Evolutionary conservation across 2,329 filamentous ascomycete genomes (phyloP), one percentile per base, ranked within the genome.

Genomic region (Erysiphe pulchra): DNA sequence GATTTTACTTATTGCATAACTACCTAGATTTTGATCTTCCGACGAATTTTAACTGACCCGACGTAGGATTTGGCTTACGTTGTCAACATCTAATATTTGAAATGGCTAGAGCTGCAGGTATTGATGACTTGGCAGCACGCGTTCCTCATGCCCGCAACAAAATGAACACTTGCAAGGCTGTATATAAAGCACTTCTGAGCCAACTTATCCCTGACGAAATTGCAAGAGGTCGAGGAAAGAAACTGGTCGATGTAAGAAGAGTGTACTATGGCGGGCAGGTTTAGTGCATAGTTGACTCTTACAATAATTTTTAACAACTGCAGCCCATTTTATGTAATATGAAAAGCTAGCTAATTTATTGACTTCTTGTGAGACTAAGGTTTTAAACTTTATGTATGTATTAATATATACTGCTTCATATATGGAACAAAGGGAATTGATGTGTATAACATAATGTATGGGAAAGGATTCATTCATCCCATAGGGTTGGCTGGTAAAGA

Each of bases 151-250:
- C 83, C 50, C 75, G 86, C 56, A 95, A 93, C 68, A 84, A 85
- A 54, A 93, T 95, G 85, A 98, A 98, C 67, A 83, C 86, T 16
- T 80, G 93, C 64, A 94, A 94, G 66, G 90, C 90, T 13, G 73
- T 84, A 37, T 82, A 81, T 62, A 62, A 87, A 61, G 87, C 86
- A 5, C 67, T 98, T 50, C 72, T 74, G 61, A 80, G 69, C 65
- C 90, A 98, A 66, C 74, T 74, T 49, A 69, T 92, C 57, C 90
- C 90, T 30, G 83, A 95, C 60, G 77, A 87, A 58, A 78, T 98
- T 58, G 90, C 90, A 47, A 71, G 81, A 44, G 87, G 84, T 45
- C 68, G 86, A 51, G 87, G 90, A 49, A 87, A 82, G 72, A 98
- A 98, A 71, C 61, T 98, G 58, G 85, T 98, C 32, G 90, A 98